Evolutionary conservation across 108 stramenopile species (phyloP).

Genomic region (Nitzschia sp.): DNA sequence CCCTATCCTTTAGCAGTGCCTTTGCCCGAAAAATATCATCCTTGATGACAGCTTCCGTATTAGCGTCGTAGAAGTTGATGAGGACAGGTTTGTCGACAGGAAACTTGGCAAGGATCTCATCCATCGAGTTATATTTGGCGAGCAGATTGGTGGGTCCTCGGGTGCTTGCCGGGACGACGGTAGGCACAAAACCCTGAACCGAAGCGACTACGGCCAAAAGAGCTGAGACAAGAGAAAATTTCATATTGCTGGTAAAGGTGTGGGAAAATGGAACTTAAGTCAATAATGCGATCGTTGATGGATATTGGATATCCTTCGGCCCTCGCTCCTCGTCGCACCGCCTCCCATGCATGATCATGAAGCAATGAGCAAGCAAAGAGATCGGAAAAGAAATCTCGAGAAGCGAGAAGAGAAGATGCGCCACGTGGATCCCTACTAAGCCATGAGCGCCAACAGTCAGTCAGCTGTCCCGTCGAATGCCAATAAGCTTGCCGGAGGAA

Average conservation of each 20-base stretch:
- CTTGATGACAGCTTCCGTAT: conserved; percentile 47
- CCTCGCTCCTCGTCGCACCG: no score
- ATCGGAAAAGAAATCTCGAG: no score
- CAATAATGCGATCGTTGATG: no score
- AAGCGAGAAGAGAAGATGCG: no score
- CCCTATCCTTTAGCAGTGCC: conserved; percentile 41
- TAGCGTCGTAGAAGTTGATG: conserved; percentile 63
- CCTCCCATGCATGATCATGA: no score
- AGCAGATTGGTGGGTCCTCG: not conserved
- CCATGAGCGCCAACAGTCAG: no score
- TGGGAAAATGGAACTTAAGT: no score
- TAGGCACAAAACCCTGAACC: not conserved
- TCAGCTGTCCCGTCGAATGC: no score
- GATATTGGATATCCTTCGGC: no score
- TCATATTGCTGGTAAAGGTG: conserved; percentile 1
- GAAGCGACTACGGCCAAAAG: conserved; percentile 2
- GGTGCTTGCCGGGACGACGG: not conserved
- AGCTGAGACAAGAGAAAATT: not conserved
- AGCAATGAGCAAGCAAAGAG: no score
- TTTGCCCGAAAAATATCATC: conserved; percentile 52
- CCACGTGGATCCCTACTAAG: no score
- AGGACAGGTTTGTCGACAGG: conserved; percentile 57
- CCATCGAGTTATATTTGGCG: conserved; percentile 62
- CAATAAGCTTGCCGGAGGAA: no score
- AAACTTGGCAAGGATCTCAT: conserved; percentile 53